These are phyloP conservation scores for Knoxia roxburghii DNA, from an alignment of 257 asterid species.

Conservation along the genomic window DNA sequence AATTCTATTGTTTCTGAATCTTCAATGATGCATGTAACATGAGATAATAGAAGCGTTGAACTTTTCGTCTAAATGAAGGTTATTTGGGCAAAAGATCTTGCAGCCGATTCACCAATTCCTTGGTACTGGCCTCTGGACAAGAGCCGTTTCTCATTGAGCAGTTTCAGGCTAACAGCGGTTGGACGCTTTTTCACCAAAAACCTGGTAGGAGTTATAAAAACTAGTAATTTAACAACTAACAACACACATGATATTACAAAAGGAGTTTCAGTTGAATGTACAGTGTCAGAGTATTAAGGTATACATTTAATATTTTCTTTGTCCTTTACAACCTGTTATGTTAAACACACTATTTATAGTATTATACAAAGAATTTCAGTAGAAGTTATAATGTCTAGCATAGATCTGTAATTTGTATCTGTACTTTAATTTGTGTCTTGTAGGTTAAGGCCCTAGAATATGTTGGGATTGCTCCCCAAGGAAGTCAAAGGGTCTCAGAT, in stretches of 20 bases:
- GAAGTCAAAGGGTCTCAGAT: constrained; percentile 94
- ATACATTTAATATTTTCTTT: no score
- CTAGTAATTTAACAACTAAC: neutral
- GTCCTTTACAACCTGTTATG: no score
- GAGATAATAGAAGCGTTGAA: neutral
- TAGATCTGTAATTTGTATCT: no score
- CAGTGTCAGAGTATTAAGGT: no score
- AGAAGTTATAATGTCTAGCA: no score
- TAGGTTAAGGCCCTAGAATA: constrained; percentile 80
- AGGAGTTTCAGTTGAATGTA: no score
- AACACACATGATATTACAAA: no score
- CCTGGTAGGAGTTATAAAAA: constrained; percentile 55
- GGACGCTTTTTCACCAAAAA: constrained; percentile 85
- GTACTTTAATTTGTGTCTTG: neutral
- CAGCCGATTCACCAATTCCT: constrained; percentile 78
- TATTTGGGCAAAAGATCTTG: constrained; percentile 86
- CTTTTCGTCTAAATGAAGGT: constrained; percentile 37
- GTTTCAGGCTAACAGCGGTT: constrained; percentile 73
- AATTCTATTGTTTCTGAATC: constrained; percentile 5
- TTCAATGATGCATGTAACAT: neutral
- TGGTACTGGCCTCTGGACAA: constrained; percentile 95
- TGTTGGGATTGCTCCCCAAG: constrained; percentile 78
- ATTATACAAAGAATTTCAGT: no score
- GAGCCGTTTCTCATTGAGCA: constrained; percentile 85
- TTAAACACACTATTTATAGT: no score